Evolutionary conservation across 2,329 filamentous ascomycete genomes (phyloP).

Genomic region (Gaeumannomyces sp.): DNA sequence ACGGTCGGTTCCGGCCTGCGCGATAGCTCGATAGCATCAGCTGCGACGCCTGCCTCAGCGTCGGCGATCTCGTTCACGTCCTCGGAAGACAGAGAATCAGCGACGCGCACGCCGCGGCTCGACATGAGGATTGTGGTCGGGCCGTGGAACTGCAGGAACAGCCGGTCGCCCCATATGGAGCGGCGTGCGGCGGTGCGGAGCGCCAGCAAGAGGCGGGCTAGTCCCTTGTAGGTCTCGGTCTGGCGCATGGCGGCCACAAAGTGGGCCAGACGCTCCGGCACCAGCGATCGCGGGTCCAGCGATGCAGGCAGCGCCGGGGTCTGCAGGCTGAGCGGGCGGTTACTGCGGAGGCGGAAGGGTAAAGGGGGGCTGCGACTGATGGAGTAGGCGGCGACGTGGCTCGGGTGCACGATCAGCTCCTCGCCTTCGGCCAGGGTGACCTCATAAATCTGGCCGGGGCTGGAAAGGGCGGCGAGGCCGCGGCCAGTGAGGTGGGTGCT

Average conservation of each 20-base stretch:
- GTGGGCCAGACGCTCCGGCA: slow-evolving; percentile 55
- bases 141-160: slow-evolving; percentile 86
- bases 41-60: slow-evolving; percentile 64
- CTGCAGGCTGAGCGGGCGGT: slow-evolving; percentile 67
- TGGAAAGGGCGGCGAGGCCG: slow-evolving; percentile 76
- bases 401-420: slow-evolving; percentile 85
- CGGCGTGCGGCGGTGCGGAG: slow-evolving; percentile 71
- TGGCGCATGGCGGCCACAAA: slow-evolving; percentile 69
- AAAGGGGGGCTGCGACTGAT: slow-evolving; percentile 66
- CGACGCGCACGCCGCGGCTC: slow-evolving; percentile 72
- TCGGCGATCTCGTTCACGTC: slow-evolving; percentile 91
- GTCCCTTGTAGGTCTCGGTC: slow-evolving; percentile 64
- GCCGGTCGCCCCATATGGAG: slow-evolving; percentile 86
- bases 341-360: slow-evolving; percentile 80
- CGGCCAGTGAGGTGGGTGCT: slow-evolving; percentile 82
- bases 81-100: slow-evolving; percentile 68
- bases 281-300: slow-evolving; percentile 32
- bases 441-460: slow-evolving; percentile 85
- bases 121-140: slow-evolving; percentile 83
- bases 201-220: slow-evolving; percentile 59
- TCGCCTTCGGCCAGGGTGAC: slow-evolving; percentile 75
- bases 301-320: slow-evolving; percentile 56
- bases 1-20: slow-evolving; percentile 25
- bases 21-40: slow-evolving; percentile 48
- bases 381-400: slow-evolving; percentile 86